Base-by-base conservation (phyloP, 164 flowering plant genomes). In the Pachysandra terminalis region DNA sequence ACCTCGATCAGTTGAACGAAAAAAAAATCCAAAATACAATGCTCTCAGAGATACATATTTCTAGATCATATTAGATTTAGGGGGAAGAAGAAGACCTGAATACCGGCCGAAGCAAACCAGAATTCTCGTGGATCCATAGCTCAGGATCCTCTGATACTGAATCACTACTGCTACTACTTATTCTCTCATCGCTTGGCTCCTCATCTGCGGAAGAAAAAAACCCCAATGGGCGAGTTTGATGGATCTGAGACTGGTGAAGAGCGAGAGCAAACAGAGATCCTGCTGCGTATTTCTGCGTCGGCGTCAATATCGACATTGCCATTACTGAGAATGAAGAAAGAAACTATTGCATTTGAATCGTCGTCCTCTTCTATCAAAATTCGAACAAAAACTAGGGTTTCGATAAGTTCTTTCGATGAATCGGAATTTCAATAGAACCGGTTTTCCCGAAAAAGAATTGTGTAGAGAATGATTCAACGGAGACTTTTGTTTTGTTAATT, bases 261-360 rank as follows among this genome's bases (percentile, higher is more conserved):
- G 99, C 86, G 58, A 96, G 71, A 0, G 86, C 86, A 51, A 93
- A 80, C 64, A 96, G 72, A 35, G 85, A 88, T 27, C 85, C 97
- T 10, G 92, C 91, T 13, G 91, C 97, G 77, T 93, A 93, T 40
- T 84, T 73, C 78, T 96, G 93, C 67, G 88, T 90, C 69, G 90
- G 83, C 63, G 91, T 69, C 67, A 96, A 67, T 13, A 63, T 56
- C 63, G 91, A 78, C 57, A 75, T 63, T 73, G 57, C 63, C 79
- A 81, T 79, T n/a, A 24, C 40, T 54, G 63, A 65, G 27, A 27
- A 32, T 19, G 10, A 10, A 65, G 5, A 49, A 22, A 51, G 27
- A 28, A 23, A 28, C 24, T 27, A 63, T 41, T 41, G 37, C 37
- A 32, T 32, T 32, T 32, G 37, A 32, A 32, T 32, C 37, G 7